These are phyloP conservation scores for Rhodotorula toruloides DNA, from an alignment of 768 basidiomycete genomes.

Conservation along the genomic window DNA sequence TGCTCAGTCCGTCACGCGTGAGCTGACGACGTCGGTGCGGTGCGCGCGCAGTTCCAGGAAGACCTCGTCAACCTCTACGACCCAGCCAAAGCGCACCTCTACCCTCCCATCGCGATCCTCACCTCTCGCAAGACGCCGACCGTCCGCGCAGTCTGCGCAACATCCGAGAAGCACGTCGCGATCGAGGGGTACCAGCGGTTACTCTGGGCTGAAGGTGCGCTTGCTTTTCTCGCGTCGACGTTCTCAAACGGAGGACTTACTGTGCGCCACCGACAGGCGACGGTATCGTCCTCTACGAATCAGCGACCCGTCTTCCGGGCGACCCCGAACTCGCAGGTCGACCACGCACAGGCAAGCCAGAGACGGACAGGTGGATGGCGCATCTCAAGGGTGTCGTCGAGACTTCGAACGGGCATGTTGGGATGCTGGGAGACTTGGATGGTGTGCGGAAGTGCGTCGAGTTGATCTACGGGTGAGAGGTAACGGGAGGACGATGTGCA, in stretches of 20 bases:
- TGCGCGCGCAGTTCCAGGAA: conserved; percentile 18
- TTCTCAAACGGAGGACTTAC: no score
- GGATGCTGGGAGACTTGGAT: conserved; percentile 16
- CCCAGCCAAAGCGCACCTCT: conserved; percentile 23
- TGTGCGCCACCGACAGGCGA: no score
- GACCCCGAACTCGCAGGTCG: conserved; percentile 12
- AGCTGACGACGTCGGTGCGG: background rate
- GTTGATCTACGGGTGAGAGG: conserved; percentile 3
- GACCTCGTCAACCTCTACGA: conserved; percentile 28
- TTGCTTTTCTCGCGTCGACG: background rate
- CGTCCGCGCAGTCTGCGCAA: conserved; percentile 32
- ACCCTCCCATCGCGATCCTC: conserved; percentile 37
- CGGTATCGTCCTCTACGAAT: conserved; percentile 27
- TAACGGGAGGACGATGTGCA: background rate
- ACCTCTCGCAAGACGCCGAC: conserved; percentile 29
- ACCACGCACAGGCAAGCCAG: background rate
- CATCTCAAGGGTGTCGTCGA: conserved; percentile 20
- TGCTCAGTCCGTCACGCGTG: background rate
- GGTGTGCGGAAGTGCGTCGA: conserved; percentile 10
- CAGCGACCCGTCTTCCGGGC: conserved; percentile 16
- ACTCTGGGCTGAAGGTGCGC: conserved; percentile 27
- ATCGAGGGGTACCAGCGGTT: conserved; percentile 29
- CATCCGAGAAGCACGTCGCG: conserved; percentile 15
- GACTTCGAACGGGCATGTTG: conserved; percentile 18
- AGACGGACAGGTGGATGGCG: conserved; percentile 3